phyloP scores from a whole-genome alignment of 2,329 filamentous ascomycete species.

The Coniochaeta hoffmannii region DNA sequence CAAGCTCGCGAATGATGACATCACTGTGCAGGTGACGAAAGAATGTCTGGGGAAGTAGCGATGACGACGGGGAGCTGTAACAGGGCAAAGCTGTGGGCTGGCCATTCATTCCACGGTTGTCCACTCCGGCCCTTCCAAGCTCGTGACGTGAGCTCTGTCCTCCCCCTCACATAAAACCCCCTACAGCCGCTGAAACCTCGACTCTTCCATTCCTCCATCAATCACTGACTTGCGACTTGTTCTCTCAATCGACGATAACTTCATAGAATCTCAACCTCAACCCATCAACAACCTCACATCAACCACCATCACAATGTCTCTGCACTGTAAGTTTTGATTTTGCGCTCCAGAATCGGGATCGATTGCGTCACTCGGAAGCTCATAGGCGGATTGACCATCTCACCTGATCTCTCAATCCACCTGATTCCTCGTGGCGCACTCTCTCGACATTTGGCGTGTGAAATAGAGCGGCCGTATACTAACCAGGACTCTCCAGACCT shows the following conservation, averaged over 20 bases:
- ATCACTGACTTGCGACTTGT: neutral
- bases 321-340: conserved; percentile 42
- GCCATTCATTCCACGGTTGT: too few relatives aligned
- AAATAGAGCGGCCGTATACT: neutral
- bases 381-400: neutral
- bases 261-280: conserved; percentile 1
- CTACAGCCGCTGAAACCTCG: neutral
- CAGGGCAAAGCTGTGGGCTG: too few relatives aligned
- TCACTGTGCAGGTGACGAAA: conserved; percentile 3
- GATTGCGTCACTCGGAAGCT: neutral
- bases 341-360: neutral
- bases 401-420: neutral
- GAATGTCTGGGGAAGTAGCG: conserved; percentile 1
- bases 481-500: conserved; percentile 34
- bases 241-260: conserved; percentile 1
- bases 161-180: conserved; percentile 3
- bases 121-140: neutral
- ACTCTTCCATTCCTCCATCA: conserved; percentile 1
- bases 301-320: conserved; percentile 41
- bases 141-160: neutral
- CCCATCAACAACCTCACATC: conserved; percentile 6
- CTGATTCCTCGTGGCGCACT: neutral
- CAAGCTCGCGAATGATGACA: neutral
- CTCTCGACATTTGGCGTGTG: too few relatives aligned
- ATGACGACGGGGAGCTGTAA: conserved; percentile 1